Evolutionary conservation across 2,329 filamentous ascomycete genomes (phyloP).

Genomic region (Lachnellula cervina): DNA sequence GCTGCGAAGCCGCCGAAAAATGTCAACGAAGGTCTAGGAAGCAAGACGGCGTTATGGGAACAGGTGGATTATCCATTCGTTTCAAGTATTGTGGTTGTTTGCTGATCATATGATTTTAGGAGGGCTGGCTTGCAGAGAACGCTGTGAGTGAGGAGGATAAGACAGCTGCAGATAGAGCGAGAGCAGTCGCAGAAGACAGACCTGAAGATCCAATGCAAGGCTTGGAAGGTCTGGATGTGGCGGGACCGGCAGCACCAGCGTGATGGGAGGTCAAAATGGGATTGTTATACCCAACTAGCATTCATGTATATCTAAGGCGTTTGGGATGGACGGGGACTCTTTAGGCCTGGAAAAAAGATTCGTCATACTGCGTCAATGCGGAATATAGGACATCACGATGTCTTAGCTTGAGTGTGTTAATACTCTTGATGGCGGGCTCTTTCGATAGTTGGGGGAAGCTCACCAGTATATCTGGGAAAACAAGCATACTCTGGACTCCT

Average conservation of each 20-base stretch:
- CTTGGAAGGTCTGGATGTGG: constrained; percentile 86
- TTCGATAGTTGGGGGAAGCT: too few relatives aligned
- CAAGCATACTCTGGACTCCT: too few relatives aligned
- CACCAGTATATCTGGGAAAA: too few relatives aligned
- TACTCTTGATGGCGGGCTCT: too few relatives aligned
- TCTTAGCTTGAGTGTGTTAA: not conserved
- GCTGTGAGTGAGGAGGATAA: constrained; percentile 78
- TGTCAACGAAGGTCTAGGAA: constrained; percentile 79
- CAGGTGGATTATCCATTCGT: constrained; percentile 58
- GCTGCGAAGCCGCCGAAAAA: constrained; percentile 90
- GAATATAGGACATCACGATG: not conserved
- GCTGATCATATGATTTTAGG: constrained; percentile 48
- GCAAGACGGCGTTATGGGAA: constrained; percentile 93
- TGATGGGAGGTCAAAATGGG: constrained; percentile 36
- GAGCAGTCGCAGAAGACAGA: constrained; percentile 46
- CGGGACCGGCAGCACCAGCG: constrained; percentile 71
- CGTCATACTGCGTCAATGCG: not conserved
- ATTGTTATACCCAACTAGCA: not conserved
- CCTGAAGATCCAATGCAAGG: constrained; percentile 91
- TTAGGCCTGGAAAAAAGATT: not conserved
- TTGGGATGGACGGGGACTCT: not conserved
- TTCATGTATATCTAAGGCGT: constrained; percentile 19
- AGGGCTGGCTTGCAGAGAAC: constrained; percentile 88
- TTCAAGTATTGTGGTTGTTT: not conserved
- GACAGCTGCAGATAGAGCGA: constrained; percentile 51